Evolutionary conservation across 2,329 filamentous ascomycete species (phyloP).

Genomic region (Decorospora gaudefroyi): DNA sequence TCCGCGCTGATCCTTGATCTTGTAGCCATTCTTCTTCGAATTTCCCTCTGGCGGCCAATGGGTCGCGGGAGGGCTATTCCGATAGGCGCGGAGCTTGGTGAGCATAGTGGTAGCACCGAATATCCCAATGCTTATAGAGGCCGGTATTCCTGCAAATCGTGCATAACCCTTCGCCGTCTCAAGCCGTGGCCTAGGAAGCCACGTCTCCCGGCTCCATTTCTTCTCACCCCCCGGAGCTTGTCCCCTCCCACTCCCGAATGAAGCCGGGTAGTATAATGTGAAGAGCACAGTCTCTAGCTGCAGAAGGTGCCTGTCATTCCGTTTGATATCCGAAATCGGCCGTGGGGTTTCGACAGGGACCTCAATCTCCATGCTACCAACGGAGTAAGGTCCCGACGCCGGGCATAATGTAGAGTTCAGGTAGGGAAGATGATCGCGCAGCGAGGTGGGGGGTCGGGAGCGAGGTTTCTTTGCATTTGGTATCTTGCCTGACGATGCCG

Average conservation of each 20-base stretch:
- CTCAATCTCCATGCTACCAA: slow-evolving; percentile 59
- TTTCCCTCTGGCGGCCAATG: slow-evolving; percentile 57
- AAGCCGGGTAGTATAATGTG: slow-evolving; percentile 67
- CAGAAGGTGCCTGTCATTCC: slow-evolving; percentile 54
- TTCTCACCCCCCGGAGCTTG: slow-evolving; percentile 49
- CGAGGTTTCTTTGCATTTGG: slow-evolving; percentile 56
- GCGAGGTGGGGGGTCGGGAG: slow-evolving; percentile 51
- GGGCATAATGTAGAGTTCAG: slow-evolving; percentile 53
- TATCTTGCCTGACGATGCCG: slow-evolving; percentile 35
- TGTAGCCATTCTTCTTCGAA: slow-evolving; percentile 44
- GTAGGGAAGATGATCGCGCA: slow-evolving; percentile 56
- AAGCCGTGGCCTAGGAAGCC: slow-evolving; percentile 63
- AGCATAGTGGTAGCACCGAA: slow-evolving; percentile 64
- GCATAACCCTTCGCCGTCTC: slow-evolving; percentile 64
- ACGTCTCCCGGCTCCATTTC: slow-evolving; percentile 61
- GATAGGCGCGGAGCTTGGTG: slow-evolving; percentile 67
- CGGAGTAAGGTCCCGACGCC: slow-evolving; percentile 59
- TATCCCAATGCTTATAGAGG: slow-evolving; percentile 54
- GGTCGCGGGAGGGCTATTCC: slow-evolving; percentile 63
- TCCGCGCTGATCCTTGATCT: slow-evolving; percentile 51
- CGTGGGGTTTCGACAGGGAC: slow-evolving; percentile 55
- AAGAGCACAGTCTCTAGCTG: slow-evolving; percentile 65
- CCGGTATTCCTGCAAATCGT: slow-evolving; percentile 61
- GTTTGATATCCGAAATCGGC: slow-evolving; percentile 57
- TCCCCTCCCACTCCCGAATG: slow-evolving; percentile 50